Evolutionary conservation across 192 early-diverging fungal species (phyloP).

Genomic region (Jimgerdemannia flammicorona): DNA sequence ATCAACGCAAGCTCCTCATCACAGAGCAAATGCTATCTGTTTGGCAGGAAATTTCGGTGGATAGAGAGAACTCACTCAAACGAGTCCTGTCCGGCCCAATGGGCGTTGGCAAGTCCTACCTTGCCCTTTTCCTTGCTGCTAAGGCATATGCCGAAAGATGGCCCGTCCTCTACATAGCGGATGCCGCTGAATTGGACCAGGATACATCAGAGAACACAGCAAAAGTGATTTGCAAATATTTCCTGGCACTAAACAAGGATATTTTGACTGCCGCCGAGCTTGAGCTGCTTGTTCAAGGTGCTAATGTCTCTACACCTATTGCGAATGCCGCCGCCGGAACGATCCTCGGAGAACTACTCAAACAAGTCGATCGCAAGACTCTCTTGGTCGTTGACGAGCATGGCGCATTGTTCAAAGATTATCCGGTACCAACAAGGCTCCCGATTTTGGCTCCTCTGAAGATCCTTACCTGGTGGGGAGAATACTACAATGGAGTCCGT

Average conservation of each 20-base stretch:
- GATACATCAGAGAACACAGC: background rate
- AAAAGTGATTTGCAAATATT: slow-evolving; percentile 4
- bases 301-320: too few relatives aligned
- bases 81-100: slow-evolving; percentile 26
- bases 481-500: slow-evolving; percentile 17
- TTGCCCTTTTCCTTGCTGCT: slow-evolving; percentile 22
- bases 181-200: slow-evolving; percentile 17
- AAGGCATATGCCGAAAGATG: slow-evolving; percentile 23
- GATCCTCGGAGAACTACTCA: slow-evolving; percentile 7
- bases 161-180: slow-evolving; percentile 24
- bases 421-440: slow-evolving; percentile 12
- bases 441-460: slow-evolving; percentile 12
- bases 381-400: slow-evolving; percentile 32
- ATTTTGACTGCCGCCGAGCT: slow-evolving; percentile 29
- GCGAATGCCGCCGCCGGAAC: background rate
- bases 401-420: slow-evolving; percentile 16
- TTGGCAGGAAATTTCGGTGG: slow-evolving; percentile 13
- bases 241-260: slow-evolving; percentile 27
- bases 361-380: slow-evolving; percentile 2
- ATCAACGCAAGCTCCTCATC: slow-evolving; percentile 14
- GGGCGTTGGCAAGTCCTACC: slow-evolving; percentile 23
- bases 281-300: background rate
- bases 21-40: slow-evolving; percentile 24
- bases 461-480: slow-evolving; percentile 17
- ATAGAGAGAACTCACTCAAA: slow-evolving; percentile 6